A percentile compares a stretch with the other conserved stretches of the same genome.
These are phyloP conservation scores for Penicillium sp. DNA, from an alignment of 2,329 filamentous ascomycete genomes.

Conservation along the genomic window DNA sequence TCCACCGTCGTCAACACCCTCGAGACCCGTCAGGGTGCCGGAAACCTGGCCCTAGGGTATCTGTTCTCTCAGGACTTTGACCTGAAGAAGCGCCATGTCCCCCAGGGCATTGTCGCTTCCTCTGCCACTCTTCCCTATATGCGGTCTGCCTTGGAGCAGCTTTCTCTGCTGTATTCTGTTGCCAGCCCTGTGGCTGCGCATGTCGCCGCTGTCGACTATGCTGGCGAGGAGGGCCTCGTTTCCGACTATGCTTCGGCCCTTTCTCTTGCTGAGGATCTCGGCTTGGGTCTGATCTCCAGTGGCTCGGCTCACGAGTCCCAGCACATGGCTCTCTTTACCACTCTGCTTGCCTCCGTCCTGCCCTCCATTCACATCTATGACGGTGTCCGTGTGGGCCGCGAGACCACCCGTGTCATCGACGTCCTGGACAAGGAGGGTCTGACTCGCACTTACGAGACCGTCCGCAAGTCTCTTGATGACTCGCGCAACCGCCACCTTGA, in stretches of 20 bases:
- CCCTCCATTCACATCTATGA: constrained; percentile 90
- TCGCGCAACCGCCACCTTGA: constrained; percentile 70
- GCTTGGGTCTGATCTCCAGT: constrained; percentile 81
- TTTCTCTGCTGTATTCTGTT: constrained; percentile 86
- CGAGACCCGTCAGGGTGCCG: constrained; percentile 86
- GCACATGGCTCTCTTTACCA: constrained; percentile 91
- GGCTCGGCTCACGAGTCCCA: constrained; percentile 87
- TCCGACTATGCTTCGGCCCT: constrained; percentile 84
- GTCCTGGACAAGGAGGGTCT: constrained; percentile 73
- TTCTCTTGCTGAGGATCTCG: constrained; percentile 82
- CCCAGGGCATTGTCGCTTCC: constrained; percentile 86
- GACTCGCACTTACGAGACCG: constrained; percentile 66
- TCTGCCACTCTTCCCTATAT: constrained; percentile 80
- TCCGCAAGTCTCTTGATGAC: constrained; percentile 62
- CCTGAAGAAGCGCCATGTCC: constrained; percentile 83
- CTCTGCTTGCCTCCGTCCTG: constrained; percentile 72
- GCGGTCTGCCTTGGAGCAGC: constrained; percentile 82
- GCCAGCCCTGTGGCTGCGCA: constrained; percentile 93
- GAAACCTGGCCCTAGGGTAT: constrained; percentile 89
- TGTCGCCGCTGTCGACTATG: constrained; percentile 86
- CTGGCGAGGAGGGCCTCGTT: constrained; percentile 69
- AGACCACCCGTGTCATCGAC: constrained; percentile 80
- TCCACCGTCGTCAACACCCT: constrained; percentile 75
- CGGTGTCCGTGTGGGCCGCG: constrained; percentile 77
- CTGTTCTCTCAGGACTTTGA: constrained; percentile 98